These are phyloP conservation scores for Coemansia sp. DNA, from an alignment of 192 early-diverging fungal genomes.

Conservation along the genomic window DNA sequence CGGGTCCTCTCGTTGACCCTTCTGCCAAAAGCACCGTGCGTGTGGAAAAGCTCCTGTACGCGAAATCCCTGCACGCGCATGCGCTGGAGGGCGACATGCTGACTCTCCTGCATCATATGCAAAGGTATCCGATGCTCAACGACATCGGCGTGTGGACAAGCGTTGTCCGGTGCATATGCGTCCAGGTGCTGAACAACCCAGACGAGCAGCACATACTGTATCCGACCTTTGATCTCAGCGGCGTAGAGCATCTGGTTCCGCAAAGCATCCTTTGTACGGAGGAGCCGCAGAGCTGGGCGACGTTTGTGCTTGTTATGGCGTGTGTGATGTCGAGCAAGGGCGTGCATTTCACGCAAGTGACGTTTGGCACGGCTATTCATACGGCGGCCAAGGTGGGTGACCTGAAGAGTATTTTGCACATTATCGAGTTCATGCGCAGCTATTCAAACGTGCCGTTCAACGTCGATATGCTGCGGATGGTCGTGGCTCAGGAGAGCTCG, in stretches of 20 bases:
- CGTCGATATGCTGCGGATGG: conserved; percentile 22
- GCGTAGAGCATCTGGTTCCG: not conserved
- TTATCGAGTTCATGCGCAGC: conserved; percentile 10
- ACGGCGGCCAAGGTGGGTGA: conserved; percentile 2
- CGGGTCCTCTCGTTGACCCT: not conserved
- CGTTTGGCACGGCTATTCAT: conserved; percentile 18
- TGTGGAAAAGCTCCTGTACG: conserved; percentile 10
- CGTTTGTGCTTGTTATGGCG: conserved; percentile 15
- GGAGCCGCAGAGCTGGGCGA: conserved; percentile 17
- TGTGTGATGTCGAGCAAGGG: not conserved
- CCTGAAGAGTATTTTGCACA: not conserved
- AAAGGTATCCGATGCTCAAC: conserved; percentile 9
- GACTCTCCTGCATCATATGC: conserved; percentile 26
- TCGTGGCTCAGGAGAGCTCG: not conserved
- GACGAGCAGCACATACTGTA: not conserved
- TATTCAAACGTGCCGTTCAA: conserved; percentile 15
- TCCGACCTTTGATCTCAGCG: conserved; percentile 4
- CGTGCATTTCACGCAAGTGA: conserved; percentile 15
- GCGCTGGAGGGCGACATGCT: conserved; percentile 20
- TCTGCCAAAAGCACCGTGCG: not conserved
- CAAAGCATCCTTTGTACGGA: not conserved
- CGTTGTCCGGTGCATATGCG: conserved; percentile 23
- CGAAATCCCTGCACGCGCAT: conserved; percentile 22
- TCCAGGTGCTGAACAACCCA: conserved; percentile 4
- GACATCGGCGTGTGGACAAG: conserved; percentile 25